A percentile compares a stretch with the other conserved stretches of the same genome.
phyloP scores from a whole-genome alignment of 805 yeast genomes.

The Zygosaccharomyces gambellarensis region DNA sequence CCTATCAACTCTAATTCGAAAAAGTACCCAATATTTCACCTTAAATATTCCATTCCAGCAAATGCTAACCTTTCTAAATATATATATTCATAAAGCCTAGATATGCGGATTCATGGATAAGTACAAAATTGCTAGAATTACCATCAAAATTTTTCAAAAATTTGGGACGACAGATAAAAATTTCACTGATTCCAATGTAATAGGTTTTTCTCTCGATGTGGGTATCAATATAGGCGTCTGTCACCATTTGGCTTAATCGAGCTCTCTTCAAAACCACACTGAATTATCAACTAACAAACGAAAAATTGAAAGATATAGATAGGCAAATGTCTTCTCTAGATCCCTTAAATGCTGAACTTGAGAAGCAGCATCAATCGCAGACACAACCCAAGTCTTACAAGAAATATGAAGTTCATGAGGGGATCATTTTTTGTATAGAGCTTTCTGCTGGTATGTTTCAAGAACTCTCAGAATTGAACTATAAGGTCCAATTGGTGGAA shows the following conservation, averaged over 20 bases:
- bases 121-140: too few species aligned
- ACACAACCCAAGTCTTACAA: slow-evolving; percentile 11
- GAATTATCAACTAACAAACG: too few species aligned
- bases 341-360: slow-evolving; percentile 1
- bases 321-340: slow-evolving; percentile 2
- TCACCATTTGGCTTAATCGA: background rate
- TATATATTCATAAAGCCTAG: background rate
- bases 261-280: background rate
- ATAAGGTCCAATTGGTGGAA: slow-evolving; percentile 43
- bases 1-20: too few species aligned
- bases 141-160: too few species aligned
- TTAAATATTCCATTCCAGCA: too few species aligned
- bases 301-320: background rate
- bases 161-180: too few species aligned
- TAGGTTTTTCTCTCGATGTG: too few species aligned
- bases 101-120: too few species aligned
- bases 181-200: too few species aligned
- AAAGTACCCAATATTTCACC: too few species aligned
- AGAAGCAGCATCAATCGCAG: slow-evolving; percentile 1
- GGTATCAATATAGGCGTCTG: background rate
- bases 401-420: slow-evolving; percentile 51
- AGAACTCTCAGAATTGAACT: slow-evolving; percentile 34
- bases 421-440: slow-evolving; percentile 59
- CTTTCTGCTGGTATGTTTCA: slow-evolving; percentile 43
- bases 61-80: background rate